Conservation (phyloP, 2,329 filamentous ascomycete species). For the Colletotrichum liriopes region DNA sequence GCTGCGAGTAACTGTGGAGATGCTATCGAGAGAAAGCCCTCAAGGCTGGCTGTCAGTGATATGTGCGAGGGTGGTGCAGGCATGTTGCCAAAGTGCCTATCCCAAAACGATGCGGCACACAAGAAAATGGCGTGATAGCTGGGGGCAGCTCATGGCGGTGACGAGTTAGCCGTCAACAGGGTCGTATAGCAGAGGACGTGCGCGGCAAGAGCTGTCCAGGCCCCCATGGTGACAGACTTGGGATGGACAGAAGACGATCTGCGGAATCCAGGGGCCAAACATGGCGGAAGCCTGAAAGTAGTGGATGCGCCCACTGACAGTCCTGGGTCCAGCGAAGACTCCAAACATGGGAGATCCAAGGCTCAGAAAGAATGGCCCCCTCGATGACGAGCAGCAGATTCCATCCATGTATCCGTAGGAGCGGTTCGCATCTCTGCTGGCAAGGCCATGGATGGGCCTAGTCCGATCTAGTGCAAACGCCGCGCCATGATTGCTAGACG, state of each 20-base stretch:
- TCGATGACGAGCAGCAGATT: constrained; percentile 29
- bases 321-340: constrained; percentile 5
- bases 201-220: constrained; percentile 14
- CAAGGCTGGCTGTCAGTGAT: not conserved
- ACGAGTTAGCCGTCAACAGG: constrained; percentile 31
- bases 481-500: constrained; percentile 7
- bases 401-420: not conserved
- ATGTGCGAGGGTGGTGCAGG: not conserved
- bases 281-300: constrained; percentile 19
- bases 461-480: constrained; percentile 20
- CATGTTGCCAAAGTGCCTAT: constrained; percentile 8
- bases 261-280: constrained; percentile 22
- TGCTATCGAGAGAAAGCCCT: not conserved
- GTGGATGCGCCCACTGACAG: constrained; percentile 25
- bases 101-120: constrained; percentile 26
- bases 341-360: constrained; percentile 26
- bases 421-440: constrained; percentile 1
- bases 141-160: constrained; percentile 39
- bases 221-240: constrained; percentile 31
- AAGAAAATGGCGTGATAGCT: constrained; percentile 39
- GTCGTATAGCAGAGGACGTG: constrained; percentile 32
- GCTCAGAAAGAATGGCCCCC: constrained; percentile 8
- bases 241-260: constrained; percentile 37
- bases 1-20: not conserved
- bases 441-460: constrained; percentile 7